Conservation (phyloP, 169 alveolate genomes). For the Pseudocohnilembus persalinus region DNA sequence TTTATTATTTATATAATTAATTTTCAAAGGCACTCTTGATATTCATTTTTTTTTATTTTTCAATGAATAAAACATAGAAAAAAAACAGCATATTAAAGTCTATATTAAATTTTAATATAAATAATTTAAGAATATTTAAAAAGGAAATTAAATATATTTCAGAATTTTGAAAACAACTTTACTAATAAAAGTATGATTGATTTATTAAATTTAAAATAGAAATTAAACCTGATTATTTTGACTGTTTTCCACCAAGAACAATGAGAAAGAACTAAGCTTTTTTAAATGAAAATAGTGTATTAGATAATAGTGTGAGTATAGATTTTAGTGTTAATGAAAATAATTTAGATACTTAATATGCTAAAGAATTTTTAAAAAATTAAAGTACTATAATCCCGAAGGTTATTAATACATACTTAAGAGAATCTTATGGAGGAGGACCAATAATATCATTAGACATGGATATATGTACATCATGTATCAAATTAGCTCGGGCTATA, state of each 20-base stretch:
- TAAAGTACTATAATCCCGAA: conserved; percentile 10
- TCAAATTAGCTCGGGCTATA: conserved; percentile 13
- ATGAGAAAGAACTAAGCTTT: background rate
- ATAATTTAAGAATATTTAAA: too few species aligned
- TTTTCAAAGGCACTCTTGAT: too few species aligned
- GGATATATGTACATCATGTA: conserved; percentile 8
- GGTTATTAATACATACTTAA: background rate
- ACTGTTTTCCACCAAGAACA: conserved; percentile 27
- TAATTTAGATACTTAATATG: conserved; percentile 14
- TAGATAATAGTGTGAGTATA: conserved; percentile 12
- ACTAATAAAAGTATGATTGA: too few species aligned
- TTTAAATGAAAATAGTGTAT: background rate
- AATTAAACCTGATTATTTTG: conserved; percentile 28
- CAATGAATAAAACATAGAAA: too few species aligned
- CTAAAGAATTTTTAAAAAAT: conserved; percentile 9
- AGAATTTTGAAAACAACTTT: too few species aligned
- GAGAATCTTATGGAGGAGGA: conserved; percentile 22
- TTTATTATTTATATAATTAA: too few species aligned
- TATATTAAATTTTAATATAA: too few species aligned
- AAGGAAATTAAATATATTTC: too few species aligned
- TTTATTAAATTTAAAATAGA: too few species aligned
- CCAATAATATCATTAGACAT: background rate
- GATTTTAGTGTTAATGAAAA: conserved; percentile 7
- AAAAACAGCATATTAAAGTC: too few species aligned
- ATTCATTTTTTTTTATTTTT: too few species aligned